Conservation (phyloP, 2,329 filamentous ascomycete species). For the Aureobasidium sp. region DNA sequence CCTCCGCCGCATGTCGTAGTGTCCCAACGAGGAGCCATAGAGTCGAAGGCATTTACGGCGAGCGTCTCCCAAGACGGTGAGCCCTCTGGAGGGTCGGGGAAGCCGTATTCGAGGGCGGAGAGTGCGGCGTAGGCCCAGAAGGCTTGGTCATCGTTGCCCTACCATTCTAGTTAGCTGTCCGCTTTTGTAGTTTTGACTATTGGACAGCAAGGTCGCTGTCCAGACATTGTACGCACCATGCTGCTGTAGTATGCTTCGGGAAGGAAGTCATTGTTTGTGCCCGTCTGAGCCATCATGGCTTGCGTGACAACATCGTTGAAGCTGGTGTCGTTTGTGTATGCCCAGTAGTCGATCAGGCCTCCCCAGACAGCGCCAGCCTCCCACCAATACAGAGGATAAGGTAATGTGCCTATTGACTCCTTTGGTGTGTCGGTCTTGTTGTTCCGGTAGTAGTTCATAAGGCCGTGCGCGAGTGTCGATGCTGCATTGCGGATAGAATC, state of each 20-base stretch:
- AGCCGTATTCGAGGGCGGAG: constrained; percentile 69
- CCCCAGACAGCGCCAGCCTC: constrained; percentile 33
- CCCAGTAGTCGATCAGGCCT: constrained; percentile 36
- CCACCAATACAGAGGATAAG: constrained; percentile 43
- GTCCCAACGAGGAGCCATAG: constrained; percentile 67
- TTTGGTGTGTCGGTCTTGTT: constrained; percentile 27
- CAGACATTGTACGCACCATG: constrained; percentile 15
- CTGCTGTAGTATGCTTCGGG: constrained; percentile 30
- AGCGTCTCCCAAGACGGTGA: constrained; percentile 62
- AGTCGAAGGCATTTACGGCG: constrained; percentile 73
- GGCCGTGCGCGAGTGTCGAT: constrained; percentile 25
- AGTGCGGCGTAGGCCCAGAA: constrained; percentile 84
- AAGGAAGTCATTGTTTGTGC: constrained; percentile 38
- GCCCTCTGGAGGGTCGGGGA: constrained; percentile 63
- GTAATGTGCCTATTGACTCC: constrained; percentile 33
- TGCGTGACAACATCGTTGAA: constrained; percentile 37
- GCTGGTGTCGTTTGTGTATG: constrained; percentile 39
- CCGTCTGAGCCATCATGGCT: constrained; percentile 37
- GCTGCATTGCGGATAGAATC: constrained; percentile 30
- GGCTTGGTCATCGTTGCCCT: constrained; percentile 54
- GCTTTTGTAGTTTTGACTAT: neutral
- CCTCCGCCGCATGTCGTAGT: constrained; percentile 60
- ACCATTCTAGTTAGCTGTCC: neutral
- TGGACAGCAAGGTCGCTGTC: too few species aligned
- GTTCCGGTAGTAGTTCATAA: constrained; percentile 31